Evolutionary conservation across 495 filamentous ascomycete species (phyloP).

Genomic region (Hamigera avellanea): DNA sequence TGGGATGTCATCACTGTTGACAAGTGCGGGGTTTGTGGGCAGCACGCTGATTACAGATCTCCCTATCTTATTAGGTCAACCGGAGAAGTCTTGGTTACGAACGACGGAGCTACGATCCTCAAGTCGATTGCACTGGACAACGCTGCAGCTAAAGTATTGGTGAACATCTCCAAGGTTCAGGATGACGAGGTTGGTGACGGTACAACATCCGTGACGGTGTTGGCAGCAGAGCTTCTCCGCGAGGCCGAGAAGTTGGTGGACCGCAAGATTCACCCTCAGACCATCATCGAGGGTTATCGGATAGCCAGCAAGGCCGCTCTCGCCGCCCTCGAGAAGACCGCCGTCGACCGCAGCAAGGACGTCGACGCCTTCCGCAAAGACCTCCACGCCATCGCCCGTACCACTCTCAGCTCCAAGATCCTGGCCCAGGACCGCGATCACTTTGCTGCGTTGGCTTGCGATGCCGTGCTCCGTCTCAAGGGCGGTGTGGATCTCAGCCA

Average conservation of each 20-base stretch:
- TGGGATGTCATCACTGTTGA: constrained; percentile 6
- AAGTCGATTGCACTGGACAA: constrained; percentile 99
- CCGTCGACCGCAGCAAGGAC: constrained; percentile 81
- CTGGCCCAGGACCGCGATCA: constrained; percentile 87
- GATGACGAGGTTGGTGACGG: constrained; percentile 98
- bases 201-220: constrained; percentile 81
- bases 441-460: constrained; percentile 83
- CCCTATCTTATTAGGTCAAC: constrained; percentile 55
- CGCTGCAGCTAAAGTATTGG: constrained; percentile 84
- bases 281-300: constrained; percentile 97
- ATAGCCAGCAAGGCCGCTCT: constrained; percentile 89
- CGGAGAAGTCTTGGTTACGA: constrained; percentile 93
- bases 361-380: constrained; percentile 77
- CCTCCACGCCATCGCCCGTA: constrained; percentile 80
- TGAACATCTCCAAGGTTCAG: constrained; percentile 99
- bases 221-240: constrained; percentile 88
- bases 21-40: constrained; percentile 8
- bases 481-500: constrained; percentile 91
- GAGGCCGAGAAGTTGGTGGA: constrained; percentile 95
- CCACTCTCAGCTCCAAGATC: constrained; percentile 97
- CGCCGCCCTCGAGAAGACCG: constrained; percentile 66
- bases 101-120: constrained; percentile 95
- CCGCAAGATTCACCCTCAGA: constrained; percentile 97
- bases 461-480: constrained; percentile 82
- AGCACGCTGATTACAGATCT: background rate